phyloP scores from a whole-genome alignment of 495 filamentous ascomycete species.

The Penicillium cinerascens region DNA sequence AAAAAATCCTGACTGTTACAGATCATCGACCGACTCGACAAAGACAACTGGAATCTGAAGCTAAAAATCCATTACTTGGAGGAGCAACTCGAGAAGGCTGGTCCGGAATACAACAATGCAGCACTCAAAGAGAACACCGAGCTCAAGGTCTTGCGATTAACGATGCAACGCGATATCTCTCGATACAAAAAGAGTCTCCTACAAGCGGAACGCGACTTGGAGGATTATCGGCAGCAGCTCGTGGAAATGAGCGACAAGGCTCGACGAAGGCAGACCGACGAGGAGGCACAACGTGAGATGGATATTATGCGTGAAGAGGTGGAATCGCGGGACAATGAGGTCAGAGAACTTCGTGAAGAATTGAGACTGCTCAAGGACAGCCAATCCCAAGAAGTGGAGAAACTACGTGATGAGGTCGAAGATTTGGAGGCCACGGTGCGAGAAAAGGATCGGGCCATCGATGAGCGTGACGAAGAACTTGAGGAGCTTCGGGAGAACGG shows the following conservation, averaged over 20 bases:
- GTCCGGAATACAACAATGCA: conserved; percentile 79
- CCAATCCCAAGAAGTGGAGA: conserved; percentile 54
- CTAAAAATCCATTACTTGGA: conserved; percentile 95
- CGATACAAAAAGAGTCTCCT: conserved; percentile 76
- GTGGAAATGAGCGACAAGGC: conserved; percentile 73
- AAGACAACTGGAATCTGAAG: conserved; percentile 93
- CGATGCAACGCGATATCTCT: conserved; percentile 79
- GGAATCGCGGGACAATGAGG: conserved; percentile 51
- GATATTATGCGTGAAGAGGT: conserved; percentile 57
- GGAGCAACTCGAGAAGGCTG: conserved; percentile 77
- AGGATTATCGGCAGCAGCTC: conserved; percentile 72
- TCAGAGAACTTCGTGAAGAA: conserved; percentile 45
- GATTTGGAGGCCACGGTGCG: conserved; percentile 63
- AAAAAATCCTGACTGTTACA: conserved; percentile 28
- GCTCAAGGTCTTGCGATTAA: conserved; percentile 84
- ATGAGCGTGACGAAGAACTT: conserved; percentile 64
- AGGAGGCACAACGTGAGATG: conserved; percentile 58
- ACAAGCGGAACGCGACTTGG: conserved; percentile 75
- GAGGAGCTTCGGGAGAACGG: conserved; percentile 55
- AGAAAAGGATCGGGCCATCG: conserved; percentile 61
- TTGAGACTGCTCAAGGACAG: conserved; percentile 43
- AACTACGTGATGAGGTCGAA: conserved; percentile 63
- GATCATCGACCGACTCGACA: conserved; percentile 91
- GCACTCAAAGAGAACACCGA: conserved; percentile 93
- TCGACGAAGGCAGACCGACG: conserved; percentile 68